Evolutionary conservation across 2,329 filamentous ascomycete species (phyloP), one percentile per base, ranked within the genome.

Genomic region (Aspergillus fijiensis): DNA sequence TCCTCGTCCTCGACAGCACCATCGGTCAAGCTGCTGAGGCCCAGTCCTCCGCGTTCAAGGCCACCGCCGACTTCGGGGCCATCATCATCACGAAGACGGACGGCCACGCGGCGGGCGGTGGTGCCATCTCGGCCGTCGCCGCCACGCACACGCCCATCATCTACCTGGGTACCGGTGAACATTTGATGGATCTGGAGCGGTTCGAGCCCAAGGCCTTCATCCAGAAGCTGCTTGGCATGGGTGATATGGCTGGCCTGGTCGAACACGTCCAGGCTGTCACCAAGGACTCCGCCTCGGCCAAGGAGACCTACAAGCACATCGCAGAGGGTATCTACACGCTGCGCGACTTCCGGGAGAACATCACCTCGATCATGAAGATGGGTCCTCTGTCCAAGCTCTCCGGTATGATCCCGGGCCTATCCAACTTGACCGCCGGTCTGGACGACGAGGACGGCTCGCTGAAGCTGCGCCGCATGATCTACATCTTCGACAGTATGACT

Each of bases 291-390:
- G 77, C 76, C 1, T 72, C 73, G n/a, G 77, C 78, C 67, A 98
- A 99, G 78, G 94, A 98, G 70, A 98, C 95, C 3, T 97, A 99
- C 84, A 99, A 99, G 82, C 94, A 99, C 80, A 96, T 99, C 66
- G 90, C 92, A 6, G 94, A 97, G 72, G 95, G 95, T 58, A 93
- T 97, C 64, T 99, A 98, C 77, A 96, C 95, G 0, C 85, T 99
- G 35, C 89, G 95, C 58, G 95, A 99, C 74, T 84, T 99, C 67
- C 87, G 95, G 21, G 95, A 99, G 74, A 96, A 99, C 74, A 87
- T 99, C 12, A 90, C 89, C 60, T 98, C 98, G 71, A 97, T 99
- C 72, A 97, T 98, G 92, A 99, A 99, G 81, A 98, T 99, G 95
- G 95, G 95, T 0, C 95, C 95, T 0, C 80, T 99, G 1, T 96